Conservation (phyloP, 352 stramenopile species). For the Globisporangium carolinianum region DNA sequence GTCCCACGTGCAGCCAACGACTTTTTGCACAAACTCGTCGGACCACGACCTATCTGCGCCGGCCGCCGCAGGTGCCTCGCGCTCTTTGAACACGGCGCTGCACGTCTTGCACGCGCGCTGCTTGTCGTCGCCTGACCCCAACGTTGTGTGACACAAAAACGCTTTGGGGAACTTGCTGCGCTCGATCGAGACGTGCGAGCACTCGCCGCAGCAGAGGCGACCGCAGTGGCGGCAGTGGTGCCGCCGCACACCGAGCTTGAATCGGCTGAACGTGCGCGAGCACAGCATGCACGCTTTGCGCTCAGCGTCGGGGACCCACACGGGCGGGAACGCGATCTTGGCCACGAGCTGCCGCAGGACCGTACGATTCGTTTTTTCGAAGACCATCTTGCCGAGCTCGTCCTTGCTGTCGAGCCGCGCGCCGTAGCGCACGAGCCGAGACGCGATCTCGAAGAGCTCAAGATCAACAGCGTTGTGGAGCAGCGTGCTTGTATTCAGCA, state of each 20-base stretch:
- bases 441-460: constrained; percentile 65
- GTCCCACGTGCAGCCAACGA: constrained; percentile 56
- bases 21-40: constrained; percentile 49
- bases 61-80: constrained; percentile 27
- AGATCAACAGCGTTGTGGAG: constrained; percentile 73
- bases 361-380: constrained; percentile 76
- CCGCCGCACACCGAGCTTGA: constrained; percentile 58
- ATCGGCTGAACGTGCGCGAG: constrained; percentile 54
- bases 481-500: constrained; percentile 56
- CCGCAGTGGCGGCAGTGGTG: constrained; percentile 86
- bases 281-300: constrained; percentile 78
- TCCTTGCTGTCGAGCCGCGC: constrained; percentile 74
- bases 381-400: constrained; percentile 68
- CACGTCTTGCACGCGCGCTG: constrained; percentile 76
- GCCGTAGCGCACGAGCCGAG: constrained; percentile 70
- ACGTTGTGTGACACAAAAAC: constrained; percentile 41
- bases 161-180: constrained; percentile 58
- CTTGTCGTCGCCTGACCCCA: constrained; percentile 32
- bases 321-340: constrained; percentile 72
- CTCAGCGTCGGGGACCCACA: constrained; percentile 76
- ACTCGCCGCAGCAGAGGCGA: constrained; percentile 71
- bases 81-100: constrained; percentile 68
- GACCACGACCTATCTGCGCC: constrained; percentile 20
- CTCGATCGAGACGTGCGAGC: constrained; percentile 67
- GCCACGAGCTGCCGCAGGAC: constrained; percentile 61